Evolutionary conservation across 805 yeast species (phyloP), one percentile per base, ranked within the genome.

Genomic region (Kodamaea laetipori): DNA sequence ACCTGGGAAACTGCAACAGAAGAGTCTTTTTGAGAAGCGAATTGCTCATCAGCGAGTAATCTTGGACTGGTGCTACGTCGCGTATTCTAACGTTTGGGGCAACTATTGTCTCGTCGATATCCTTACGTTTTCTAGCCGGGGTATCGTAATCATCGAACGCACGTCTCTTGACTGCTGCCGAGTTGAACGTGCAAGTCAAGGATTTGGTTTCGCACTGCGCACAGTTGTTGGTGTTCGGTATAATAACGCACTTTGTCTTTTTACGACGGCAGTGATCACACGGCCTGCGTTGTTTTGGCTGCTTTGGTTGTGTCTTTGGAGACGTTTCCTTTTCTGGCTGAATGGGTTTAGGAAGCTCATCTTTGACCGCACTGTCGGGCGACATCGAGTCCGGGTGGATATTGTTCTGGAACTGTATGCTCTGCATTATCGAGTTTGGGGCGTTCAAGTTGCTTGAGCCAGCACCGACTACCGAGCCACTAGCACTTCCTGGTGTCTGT

Each of bases 231-330:
- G 82, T 64, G 46, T 79, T 81, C 2, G 87, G 84, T 1, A 77
- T 71, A 52, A 82, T 70, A 18, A 86, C 83, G 69, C 97, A 90
- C 51, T 86, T 80, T 16, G 85, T 84, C 57, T 86, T 87, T 37
- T 90, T 73, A 45, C 90, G 69, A 32, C 95, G 73, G 62, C 97
- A 90, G 52, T 83, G 88, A 57, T 87, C 96, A 58, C 97, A 90
- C 0, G 95, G 92, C 26, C 80, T 66, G 16, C 77, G 64, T 50
- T 73, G 77, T 45, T 75, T 42, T 76, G 4, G 71, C 9, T 30
- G 40, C 17, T 42, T 39, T 2, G 43, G 10, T 7, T 36, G 37
- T 15, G 43, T 28, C 6, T 34, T 35, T 13, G 41, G 44, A 9
- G 36, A 30, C 15, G 15, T 27, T 25, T 26, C 26, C 21, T n/a